A percentile compares a stretch with the other conserved stretches of the same genome.
These are phyloP conservation scores for Myxozyma nipponensis DNA, from an alignment of 805 yeast genomes.

Conservation along the genomic window DNA sequence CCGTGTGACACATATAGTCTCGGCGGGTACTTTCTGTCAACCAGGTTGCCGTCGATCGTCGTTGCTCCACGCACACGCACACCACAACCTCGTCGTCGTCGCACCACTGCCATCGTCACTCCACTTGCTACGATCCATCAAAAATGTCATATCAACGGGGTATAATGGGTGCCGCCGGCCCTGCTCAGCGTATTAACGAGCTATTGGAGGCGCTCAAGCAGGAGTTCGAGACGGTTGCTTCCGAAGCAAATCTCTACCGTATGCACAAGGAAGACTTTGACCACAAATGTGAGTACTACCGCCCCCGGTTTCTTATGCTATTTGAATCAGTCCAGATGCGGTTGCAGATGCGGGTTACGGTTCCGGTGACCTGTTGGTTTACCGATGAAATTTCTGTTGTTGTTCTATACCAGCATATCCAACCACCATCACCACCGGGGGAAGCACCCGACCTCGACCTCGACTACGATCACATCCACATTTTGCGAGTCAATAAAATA, in stretches of 20 bases:
- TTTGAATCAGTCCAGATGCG: too few relatives aligned
- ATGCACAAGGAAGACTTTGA: slow-evolving; percentile 93
- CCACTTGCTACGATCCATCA: background rate
- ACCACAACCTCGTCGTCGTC: background rate
- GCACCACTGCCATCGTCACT: background rate
- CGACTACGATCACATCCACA: too few relatives aligned
- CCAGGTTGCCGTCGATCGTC: background rate
- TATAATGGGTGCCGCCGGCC: slow-evolving; percentile 31
- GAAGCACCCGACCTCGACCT: too few relatives aligned
- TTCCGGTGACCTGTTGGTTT: too few relatives aligned
- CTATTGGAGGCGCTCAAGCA: slow-evolving; percentile 86
- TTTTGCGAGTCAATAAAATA: too few relatives aligned
- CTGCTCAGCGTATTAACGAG: slow-evolving; percentile 54
- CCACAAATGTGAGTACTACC: slow-evolving; percentile 48
- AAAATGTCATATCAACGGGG: slow-evolving; percentile 33
- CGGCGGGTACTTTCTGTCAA: background rate
- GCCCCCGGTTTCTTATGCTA: background rate
- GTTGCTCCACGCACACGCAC: background rate
- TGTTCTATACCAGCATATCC: too few relatives aligned
- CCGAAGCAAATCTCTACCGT: slow-evolving; percentile 80
- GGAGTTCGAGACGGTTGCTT: slow-evolving; percentile 80
- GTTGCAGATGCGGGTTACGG: too few relatives aligned
- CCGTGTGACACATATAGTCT: too few relatives aligned
- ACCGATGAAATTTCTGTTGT: background rate
- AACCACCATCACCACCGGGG: too few relatives aligned